These are phyloP conservation scores for Lentinula aciculospora DNA, from an alignment of 768 basidiomycete genomes.

Conservation along the genomic window DNA sequence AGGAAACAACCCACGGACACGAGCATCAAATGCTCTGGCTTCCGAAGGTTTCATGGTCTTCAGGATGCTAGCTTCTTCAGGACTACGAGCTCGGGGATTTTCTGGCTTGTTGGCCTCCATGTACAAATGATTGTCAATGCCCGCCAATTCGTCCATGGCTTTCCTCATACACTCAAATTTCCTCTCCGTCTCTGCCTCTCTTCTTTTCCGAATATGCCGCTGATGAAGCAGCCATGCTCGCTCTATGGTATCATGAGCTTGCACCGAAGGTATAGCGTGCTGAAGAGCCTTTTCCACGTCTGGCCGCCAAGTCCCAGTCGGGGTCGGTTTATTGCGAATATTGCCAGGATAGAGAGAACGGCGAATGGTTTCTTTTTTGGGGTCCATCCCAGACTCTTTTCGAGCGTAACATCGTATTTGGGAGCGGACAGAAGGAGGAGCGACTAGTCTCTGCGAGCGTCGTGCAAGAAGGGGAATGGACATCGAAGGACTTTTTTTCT, in stretches of 20 bases:
- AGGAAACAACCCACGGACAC: conserved; percentile 80
- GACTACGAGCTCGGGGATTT: conserved; percentile 62
- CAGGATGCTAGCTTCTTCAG: conserved; percentile 49
- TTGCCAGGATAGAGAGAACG: conserved; percentile 78
- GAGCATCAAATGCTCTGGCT: conserved; percentile 66
- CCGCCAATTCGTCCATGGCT: conserved; percentile 80
- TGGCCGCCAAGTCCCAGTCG: conserved; percentile 80
- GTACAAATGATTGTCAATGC: conserved; percentile 53
- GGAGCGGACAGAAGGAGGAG: background rate
- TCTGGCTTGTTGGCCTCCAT: conserved; percentile 69
- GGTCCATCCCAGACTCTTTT: conserved; percentile 44
- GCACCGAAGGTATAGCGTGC: conserved; percentile 79
- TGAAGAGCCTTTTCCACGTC: conserved; percentile 74
- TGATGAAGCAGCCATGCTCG: conserved; percentile 84
- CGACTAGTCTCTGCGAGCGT: background rate
- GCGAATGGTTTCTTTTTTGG: conserved; percentile 68
- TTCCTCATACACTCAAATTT: conserved; percentile 79
- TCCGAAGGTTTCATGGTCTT: conserved; percentile 63
- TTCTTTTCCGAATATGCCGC: conserved; percentile 64
- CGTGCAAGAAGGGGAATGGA: background rate
- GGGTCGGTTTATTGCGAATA: conserved; percentile 62
- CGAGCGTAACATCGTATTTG: conserved; percentile 29
- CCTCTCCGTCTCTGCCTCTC: conserved; percentile 61
- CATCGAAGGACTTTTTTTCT: background rate
- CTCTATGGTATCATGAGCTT: conserved; percentile 89